phyloP scores from a whole-genome alignment of 1,284 basidiomycete species.

The Leccinum huronense region DNA sequence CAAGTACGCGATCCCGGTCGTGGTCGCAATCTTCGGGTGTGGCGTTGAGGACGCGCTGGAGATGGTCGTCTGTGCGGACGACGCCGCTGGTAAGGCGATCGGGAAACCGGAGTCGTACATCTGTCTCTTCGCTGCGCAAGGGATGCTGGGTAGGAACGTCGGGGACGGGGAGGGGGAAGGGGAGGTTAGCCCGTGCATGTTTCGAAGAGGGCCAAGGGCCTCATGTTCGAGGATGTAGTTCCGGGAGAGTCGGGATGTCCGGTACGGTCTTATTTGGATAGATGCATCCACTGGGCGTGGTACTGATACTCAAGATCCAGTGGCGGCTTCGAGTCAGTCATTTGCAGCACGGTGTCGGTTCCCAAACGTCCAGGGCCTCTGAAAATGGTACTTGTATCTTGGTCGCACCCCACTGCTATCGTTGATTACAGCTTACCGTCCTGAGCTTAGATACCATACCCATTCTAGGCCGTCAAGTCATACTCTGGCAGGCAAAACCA shows the following conservation, averaged over 20 bases:
- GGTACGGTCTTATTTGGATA: constrained; percentile 45
- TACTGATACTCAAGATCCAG: constrained; percentile 38
- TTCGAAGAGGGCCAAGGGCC: constrained; percentile 53
- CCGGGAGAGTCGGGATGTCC: constrained; percentile 74
- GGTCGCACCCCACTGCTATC: too few relatives aligned
- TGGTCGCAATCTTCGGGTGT: constrained; percentile 58
- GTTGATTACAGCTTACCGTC: too few relatives aligned
- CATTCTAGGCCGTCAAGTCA: too few relatives aligned
- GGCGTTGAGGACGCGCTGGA: constrained; percentile 36
- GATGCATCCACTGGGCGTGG: not conserved
- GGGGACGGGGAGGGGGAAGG: constrained; percentile 43
- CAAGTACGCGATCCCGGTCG: constrained; percentile 65
- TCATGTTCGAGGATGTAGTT: constrained; percentile 77
- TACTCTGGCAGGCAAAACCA: constrained; percentile 12
- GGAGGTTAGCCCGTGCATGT: constrained; percentile 41
- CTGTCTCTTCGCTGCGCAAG: constrained; percentile 65
- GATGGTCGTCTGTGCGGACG: constrained; percentile 67
- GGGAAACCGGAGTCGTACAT: constrained; percentile 77
- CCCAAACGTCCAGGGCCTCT: constrained; percentile 35
- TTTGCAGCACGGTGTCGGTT: constrained; percentile 53
- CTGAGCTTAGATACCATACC: too few relatives aligned
- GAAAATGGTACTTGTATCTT: too few relatives aligned
- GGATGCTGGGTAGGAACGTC: constrained; percentile 53
- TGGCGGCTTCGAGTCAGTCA: constrained; percentile 24
- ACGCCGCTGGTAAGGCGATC: constrained; percentile 42